Evolutionary conservation across 768 basidiomycete genomes (phyloP).

Genomic region (Termitomyces sp.): DNA sequence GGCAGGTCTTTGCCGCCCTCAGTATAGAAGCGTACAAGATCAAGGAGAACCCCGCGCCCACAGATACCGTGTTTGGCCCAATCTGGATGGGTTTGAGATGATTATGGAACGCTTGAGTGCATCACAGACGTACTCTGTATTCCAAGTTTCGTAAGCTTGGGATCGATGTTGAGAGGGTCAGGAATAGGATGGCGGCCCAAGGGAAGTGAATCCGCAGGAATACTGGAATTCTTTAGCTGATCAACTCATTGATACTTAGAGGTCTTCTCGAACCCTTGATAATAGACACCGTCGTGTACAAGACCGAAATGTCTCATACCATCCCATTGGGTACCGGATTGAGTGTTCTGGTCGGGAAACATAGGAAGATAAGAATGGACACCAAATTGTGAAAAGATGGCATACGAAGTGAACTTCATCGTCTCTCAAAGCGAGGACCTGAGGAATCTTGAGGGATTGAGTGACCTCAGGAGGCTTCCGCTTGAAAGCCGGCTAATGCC

Average conservation of each 20-base stretch:
- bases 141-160: conserved; percentile 45
- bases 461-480: conserved; percentile 48
- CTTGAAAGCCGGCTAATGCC: conserved; percentile 43
- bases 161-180: conserved; percentile 46
- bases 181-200: conserved; percentile 40
- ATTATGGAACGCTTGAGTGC: conserved; percentile 25
- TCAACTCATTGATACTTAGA: background rate
- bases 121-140: conserved; percentile 46
- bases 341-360: conserved; percentile 47
- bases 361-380: background rate
- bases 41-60: conserved; percentile 66
- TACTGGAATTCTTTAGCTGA: conserved; percentile 24
- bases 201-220: conserved; percentile 36
- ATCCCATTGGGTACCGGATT: conserved; percentile 71
- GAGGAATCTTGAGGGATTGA: conserved; percentile 24
- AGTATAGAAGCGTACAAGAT: conserved; percentile 53
- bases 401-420: conserved; percentile 55
- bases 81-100: conserved; percentile 31
- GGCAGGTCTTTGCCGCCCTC: conserved; percentile 36
- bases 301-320: conserved; percentile 58
- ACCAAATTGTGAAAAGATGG: background rate
- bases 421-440: conserved; percentile 26
- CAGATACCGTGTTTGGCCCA: conserved; percentile 71
- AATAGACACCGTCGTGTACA: conserved; percentile 49
- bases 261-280: conserved; percentile 46